Base-by-base conservation (phyloP, 345 rosid species). In the Hibiscus mutabilis region DNA sequence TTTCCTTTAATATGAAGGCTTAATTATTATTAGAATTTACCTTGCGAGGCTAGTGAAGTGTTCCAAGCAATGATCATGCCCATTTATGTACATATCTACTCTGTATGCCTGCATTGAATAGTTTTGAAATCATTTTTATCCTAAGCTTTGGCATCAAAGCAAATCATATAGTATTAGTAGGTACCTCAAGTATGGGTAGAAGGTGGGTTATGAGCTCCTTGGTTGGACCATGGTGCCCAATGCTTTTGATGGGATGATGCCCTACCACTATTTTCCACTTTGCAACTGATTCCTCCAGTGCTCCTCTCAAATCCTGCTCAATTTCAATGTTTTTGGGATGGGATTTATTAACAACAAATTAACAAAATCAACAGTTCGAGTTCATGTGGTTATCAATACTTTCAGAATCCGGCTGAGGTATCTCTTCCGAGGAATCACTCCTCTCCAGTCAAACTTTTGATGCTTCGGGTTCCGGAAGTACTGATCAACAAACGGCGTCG, bases 201-300 rank as follows among this genome's bases (percentile, higher is more conserved):
- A 55, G 25, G 13, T 18, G 27, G 0, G 25, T 24, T 14, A 80
- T 47, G 2, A 91, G 93, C 79, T 89, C 95, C 10, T 24, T 9
- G 19, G 97, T 87, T 66, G 83, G 80, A 2, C 95, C 93, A 14
- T 91, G 95, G 57, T 89, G 89, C 16, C 91, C 87, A 59, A 83
- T 83, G 72, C 95, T 91, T 78, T 86, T 76, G 66, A 91, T 84
- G 2, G 93, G 78, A 64, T 91, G 95, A 61, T 89, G 97, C 1
- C 95, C 97, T 0, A 91, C 85, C 0, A 87, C 95, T 60, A 91
- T 83, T 78, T 88, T 91, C 97, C 95, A 91, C 2, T 75, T 83
- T 0, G 93, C 93, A 3, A 63, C 74, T 0, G 95, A 87, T 5
- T 70, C 67, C 66, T 72, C 76, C 12, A 91, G 65, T 0, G 93